Evolutionary conservation across 2,329 filamentous ascomycete species (phyloP).

Genomic region (Cordyceps militaris): DNA sequence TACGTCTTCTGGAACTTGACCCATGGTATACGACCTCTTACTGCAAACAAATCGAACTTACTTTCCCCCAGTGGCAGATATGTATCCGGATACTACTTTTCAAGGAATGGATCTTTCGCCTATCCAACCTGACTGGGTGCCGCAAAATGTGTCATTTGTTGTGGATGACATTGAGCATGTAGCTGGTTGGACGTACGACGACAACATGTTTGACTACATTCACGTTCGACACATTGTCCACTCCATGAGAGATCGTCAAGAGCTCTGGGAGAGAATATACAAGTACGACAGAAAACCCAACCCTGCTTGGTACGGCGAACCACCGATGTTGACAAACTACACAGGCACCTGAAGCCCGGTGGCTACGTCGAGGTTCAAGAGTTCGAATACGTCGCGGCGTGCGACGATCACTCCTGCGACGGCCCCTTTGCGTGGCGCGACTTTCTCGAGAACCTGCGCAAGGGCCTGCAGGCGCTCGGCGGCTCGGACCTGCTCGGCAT

Average conservation of each 20-base stretch:
- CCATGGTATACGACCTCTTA: neutral
- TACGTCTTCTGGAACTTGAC: slow-evolving; percentile 25
- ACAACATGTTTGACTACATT: slow-evolving; percentile 41
- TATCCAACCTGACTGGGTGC: slow-evolving; percentile 45
- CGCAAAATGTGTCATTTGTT: slow-evolving; percentile 43
- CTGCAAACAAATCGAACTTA: no score
- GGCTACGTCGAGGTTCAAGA: slow-evolving; percentile 46
- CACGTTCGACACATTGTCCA: slow-evolving; percentile 42
- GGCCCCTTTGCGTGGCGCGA: slow-evolving; percentile 41
- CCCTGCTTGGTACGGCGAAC: no score
- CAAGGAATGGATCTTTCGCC: slow-evolving; percentile 45
- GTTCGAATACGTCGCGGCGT: slow-evolving; percentile 32
- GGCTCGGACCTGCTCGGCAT: slow-evolving; percentile 38
- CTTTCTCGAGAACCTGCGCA: slow-evolving; percentile 34
- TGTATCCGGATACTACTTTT: slow-evolving; percentile 36
- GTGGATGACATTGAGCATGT: slow-evolving; percentile 46
- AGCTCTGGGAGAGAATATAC: slow-evolving; percentile 36
- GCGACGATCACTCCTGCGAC: slow-evolving; percentile 39
- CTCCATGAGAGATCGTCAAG: slow-evolving; percentile 34
- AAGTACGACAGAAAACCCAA: slow-evolving; percentile 25
- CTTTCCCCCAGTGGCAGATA: slow-evolving; percentile 36
- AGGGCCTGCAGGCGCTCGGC: slow-evolving; percentile 35
- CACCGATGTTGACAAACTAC: neutral
- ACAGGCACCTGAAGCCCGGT: slow-evolving; percentile 44
- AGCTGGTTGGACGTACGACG: slow-evolving; percentile 41